A percentile compares a stretch with the other conserved stretches of the same genome.
Evolutionary conservation across 805 yeast genomes (phyloP).

Genomic region (Tetrapisispora pingtungensis): DNA sequence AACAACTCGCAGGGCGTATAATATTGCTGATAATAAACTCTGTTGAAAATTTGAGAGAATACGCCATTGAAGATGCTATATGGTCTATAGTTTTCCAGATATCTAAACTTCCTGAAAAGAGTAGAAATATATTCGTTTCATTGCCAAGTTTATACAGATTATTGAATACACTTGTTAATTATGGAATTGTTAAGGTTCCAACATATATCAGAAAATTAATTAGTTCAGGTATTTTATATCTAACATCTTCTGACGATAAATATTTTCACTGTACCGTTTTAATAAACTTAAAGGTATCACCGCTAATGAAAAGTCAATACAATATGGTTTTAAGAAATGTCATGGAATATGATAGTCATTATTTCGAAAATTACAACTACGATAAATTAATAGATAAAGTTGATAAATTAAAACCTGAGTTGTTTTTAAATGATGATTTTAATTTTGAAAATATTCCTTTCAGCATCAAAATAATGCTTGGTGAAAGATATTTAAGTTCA

Average conservation of each 20-base stretch:
- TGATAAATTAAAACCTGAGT: constrained; percentile 22
- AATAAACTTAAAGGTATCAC: constrained; percentile 47
- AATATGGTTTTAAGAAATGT: constrained; percentile 45
- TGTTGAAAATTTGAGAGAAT: constrained; percentile 21
- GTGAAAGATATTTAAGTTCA: constrained; percentile 40
- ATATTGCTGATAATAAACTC: constrained; percentile 22
- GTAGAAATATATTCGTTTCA: constrained; percentile 12
- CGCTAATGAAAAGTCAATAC: constrained; percentile 41
- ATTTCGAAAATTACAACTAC: constrained; percentile 28
- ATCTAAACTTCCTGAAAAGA: constrained; percentile 29
- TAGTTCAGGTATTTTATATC: constrained; percentile 74
- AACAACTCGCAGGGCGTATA: constrained; percentile 24
- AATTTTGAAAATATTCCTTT: constrained; percentile 26
- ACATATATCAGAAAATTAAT: constrained; percentile 71
- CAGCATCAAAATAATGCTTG: constrained; percentile 36
- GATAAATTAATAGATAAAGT: constrained; percentile 26
- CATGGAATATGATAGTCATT: constrained; percentile 31
- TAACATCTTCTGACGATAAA: constrained; percentile 42
- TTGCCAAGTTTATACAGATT: constrained; percentile 34
- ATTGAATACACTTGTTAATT: constrained; percentile 33
- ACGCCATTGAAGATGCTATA: constrained; percentile 29
- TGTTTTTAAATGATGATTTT: constrained; percentile 14
- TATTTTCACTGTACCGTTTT: constrained; percentile 46
- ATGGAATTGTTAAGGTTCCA: constrained; percentile 36
- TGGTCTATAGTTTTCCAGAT: constrained; percentile 30